Evolutionary conservation across 139 green algal species (phyloP).

Genomic region (Spirogloea muscicola): DNA sequence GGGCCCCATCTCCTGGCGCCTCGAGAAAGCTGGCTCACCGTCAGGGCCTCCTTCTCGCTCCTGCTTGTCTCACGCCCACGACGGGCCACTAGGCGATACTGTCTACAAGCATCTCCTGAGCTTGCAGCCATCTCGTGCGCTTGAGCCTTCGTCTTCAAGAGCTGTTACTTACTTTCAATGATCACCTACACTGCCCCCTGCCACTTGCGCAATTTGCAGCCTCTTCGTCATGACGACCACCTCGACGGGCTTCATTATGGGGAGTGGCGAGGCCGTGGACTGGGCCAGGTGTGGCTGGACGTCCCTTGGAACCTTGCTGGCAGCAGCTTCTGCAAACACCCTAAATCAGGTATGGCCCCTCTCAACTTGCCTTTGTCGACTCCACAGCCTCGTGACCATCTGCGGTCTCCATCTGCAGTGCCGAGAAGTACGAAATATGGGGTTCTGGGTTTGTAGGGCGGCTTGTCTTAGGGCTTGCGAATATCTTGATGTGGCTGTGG

Average conservation of each 20-base stretch:
- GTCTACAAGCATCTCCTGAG: neutral
- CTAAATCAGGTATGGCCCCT: slow-evolving; percentile 86
- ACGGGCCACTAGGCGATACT: neutral
- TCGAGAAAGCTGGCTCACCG: neutral
- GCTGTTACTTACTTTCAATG: no score
- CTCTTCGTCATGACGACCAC: slow-evolving; percentile 84
- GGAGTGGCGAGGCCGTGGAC: slow-evolving; percentile 66
- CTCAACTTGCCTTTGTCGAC: neutral
- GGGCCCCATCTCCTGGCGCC: no score
- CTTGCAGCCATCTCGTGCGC: neutral
- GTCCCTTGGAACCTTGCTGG: slow-evolving; percentile 78
- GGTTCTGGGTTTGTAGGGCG: no score
- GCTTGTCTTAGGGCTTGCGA: no score
- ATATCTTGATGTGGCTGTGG: no score
- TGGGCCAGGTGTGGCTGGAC: slow-evolving; percentile 74
- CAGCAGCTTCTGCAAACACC: slow-evolving; percentile 85
- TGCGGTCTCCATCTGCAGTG: no score
- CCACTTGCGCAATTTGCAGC: no score
- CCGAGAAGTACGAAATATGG: no score
- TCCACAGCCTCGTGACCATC: neutral
- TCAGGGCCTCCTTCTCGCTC: neutral
- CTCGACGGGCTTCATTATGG: slow-evolving; percentile 78
- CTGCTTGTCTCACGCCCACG: neutral
- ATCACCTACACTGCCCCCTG: no score
- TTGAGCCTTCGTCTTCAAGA: no score